phyloP scores from a whole-genome alignment of 495 filamentous ascomycete species.

The Oleoguttula mirabilis region DNA sequence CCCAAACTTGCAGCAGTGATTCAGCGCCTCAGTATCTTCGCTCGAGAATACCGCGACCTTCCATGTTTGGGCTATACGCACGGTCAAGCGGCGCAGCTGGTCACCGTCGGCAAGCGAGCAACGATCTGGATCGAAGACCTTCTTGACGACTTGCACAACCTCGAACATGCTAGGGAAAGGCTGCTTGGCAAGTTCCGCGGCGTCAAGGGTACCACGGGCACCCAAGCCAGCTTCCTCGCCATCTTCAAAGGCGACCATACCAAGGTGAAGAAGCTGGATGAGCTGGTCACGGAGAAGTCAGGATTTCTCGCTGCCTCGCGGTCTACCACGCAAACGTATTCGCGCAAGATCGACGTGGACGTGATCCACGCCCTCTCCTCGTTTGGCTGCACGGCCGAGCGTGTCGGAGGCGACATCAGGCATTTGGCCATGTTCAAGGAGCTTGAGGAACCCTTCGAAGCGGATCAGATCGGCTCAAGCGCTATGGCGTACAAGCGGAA shows the following conservation, averaged over 20 bases:
- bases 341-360: conserved; percentile 73
- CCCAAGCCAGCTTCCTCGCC: conserved; percentile 66
- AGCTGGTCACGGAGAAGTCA: conserved; percentile 70
- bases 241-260: conserved; percentile 70
- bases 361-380: conserved; percentile 69
- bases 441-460: conserved; percentile 88
- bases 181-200: conserved; percentile 63
- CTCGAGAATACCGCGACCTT: conserved; percentile 58
- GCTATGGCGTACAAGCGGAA: conserved; percentile 82
- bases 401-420: conserved; percentile 62
- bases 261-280: conserved; percentile 63
- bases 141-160: conserved; percentile 70
- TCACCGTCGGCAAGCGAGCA: conserved; percentile 73
- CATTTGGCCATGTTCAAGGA: conserved; percentile 71
- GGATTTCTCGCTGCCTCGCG: conserved; percentile 64
- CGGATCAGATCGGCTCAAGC: conserved; percentile 50
- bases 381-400: conserved; percentile 71
- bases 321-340: conserved; percentile 69
- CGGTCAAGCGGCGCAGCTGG: conserved; percentile 58
- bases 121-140: conserved; percentile 82
- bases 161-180: conserved; percentile 60
- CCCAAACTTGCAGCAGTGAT: conserved; percentile 81
- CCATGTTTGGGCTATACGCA: conserved; percentile 75
- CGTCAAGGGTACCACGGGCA: conserved; percentile 68
- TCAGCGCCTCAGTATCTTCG: conserved; percentile 65